Percentiles rank a stretch among this genome's conserved stretches.
Conservation (phyloP, 2,329 filamentous ascomycete genomes). For the Stemphylium beticola region DNA sequence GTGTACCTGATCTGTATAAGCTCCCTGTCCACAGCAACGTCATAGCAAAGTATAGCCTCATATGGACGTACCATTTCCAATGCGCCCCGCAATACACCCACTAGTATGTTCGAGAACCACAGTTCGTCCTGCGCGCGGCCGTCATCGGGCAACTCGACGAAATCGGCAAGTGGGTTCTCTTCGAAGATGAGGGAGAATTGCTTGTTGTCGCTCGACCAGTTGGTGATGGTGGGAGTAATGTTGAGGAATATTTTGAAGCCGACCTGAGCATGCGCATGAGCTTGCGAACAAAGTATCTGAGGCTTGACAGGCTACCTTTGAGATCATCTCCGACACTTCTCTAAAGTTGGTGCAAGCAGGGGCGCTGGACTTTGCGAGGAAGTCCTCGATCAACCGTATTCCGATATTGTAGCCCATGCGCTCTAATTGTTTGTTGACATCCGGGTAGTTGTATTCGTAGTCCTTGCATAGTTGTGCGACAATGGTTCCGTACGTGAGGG, state of each 20-base stretch:
- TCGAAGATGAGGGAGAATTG: constrained; percentile 97
- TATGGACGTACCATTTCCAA: constrained; percentile 80
- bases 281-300: background rate
- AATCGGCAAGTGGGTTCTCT: constrained; percentile 95
- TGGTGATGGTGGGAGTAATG: constrained; percentile 89
- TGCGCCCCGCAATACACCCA: constrained; percentile 86
- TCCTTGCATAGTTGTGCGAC: constrained; percentile 96
- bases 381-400: constrained; percentile 93
- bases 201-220: constrained; percentile 95
- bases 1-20: constrained; percentile 65
- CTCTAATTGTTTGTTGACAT: constrained; percentile 97
- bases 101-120: constrained; percentile 98
- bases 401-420: constrained; percentile 99
- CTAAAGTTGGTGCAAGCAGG: constrained; percentile 90
- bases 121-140: constrained; percentile 93
- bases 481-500: constrained; percentile 96
- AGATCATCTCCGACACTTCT: constrained; percentile 96
- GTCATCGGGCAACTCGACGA: constrained; percentile 96
- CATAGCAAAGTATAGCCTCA: background rate
- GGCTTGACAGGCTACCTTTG: constrained; percentile 66
- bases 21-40: background rate
- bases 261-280: constrained; percentile 62
- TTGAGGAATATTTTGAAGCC: constrained; percentile 99
- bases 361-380: constrained; percentile 91
- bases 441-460: constrained; percentile 89